Conservation (phyloP, 306 rosid species). For the Heteromeles arbutifolia region DNA sequence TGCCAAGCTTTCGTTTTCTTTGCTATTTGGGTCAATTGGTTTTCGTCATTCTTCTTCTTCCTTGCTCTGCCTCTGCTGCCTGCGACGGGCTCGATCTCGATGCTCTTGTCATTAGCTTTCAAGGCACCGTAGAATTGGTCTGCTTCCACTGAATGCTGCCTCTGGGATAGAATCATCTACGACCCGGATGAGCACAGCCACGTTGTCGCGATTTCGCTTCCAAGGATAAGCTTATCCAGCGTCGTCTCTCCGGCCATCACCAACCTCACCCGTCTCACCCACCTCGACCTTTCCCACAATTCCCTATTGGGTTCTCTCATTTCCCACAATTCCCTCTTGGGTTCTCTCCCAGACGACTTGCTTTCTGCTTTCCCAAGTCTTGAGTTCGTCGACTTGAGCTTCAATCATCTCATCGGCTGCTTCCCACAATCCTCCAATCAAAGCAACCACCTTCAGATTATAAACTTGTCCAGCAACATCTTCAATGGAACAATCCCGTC, state of each 20-base stretch:
- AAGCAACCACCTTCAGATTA: constrained; percentile 16
- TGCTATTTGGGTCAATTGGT: neutral
- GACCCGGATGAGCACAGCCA: constrained; percentile 16
- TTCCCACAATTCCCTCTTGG: constrained; percentile 49
- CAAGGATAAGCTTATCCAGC: constrained; percentile 51
- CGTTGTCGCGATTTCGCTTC: constrained; percentile 45
- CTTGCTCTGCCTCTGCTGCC: neutral
- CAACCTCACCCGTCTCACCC: constrained; percentile 40
- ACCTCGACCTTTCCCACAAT: constrained; percentile 63
- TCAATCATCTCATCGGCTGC: constrained; percentile 32
- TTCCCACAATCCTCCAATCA: constrained; percentile 14
- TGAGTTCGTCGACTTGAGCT: constrained; percentile 1
- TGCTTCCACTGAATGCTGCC: constrained; percentile 56
- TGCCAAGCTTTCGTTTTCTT: neutral
- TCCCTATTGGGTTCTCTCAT: constrained; percentile 48
- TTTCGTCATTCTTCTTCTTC: neutral
- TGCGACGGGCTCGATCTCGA: neutral
- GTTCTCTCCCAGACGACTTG: constrained; percentile 36
- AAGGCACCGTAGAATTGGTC: constrained; percentile 53
- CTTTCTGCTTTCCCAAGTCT: constrained; percentile 22
- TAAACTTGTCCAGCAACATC: constrained; percentile 70
- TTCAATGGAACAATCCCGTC: constrained; percentile 52
- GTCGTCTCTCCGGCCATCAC: constrained; percentile 28
- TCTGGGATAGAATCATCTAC: constrained; percentile 71
- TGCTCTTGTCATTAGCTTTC: neutral